Evolutionary conservation across 2,329 filamentous ascomycete species (phyloP).

Genomic region (Penicillium glabrum): DNA sequence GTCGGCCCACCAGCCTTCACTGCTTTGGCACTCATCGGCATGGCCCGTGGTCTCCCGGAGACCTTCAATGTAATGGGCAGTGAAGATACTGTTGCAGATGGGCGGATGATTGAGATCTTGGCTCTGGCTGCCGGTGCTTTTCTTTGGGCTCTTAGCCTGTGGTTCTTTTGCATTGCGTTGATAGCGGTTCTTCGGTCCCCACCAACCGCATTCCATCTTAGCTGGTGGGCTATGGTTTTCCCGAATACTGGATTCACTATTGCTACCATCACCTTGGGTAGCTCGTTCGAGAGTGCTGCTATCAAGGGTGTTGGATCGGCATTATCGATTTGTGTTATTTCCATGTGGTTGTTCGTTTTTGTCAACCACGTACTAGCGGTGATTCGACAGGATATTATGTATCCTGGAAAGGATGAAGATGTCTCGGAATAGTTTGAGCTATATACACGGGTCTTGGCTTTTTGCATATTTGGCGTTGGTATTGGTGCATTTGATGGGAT

Average conservation of each 20-base stretch:
- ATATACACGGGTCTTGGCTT: neutral
- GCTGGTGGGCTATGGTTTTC: conserved; percentile 67
- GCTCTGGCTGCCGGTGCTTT: conserved; percentile 55
- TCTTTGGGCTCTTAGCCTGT: conserved; percentile 64
- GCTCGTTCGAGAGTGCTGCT: conserved; percentile 52
- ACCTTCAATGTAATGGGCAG: conserved; percentile 50
- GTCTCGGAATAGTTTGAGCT: conserved; percentile 27
- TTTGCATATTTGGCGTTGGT: neutral
- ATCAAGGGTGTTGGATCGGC: conserved; percentile 57
- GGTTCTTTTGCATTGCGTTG: conserved; percentile 56
- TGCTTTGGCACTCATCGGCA: conserved; percentile 67
- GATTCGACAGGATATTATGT: conserved; percentile 54
- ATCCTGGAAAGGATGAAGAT: conserved; percentile 62
- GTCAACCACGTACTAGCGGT: conserved; percentile 53
- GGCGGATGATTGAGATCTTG: conserved; percentile 45
- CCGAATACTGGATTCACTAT: conserved; percentile 65
- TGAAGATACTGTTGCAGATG: conserved; percentile 24
- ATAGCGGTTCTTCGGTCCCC: conserved; percentile 46
- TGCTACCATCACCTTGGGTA: conserved; percentile 58
- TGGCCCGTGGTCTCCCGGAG: conserved; percentile 56
- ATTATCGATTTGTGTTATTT: conserved; percentile 56
- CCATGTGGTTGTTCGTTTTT: conserved; percentile 57
- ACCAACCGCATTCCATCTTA: conserved; percentile 50
- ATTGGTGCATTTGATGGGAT: neutral
- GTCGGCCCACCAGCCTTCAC: conserved; percentile 75